Base-by-base conservation (phyloP, 2,329 filamentous ascomycete genomes). In the Nigrograna mackinnonii region DNA sequence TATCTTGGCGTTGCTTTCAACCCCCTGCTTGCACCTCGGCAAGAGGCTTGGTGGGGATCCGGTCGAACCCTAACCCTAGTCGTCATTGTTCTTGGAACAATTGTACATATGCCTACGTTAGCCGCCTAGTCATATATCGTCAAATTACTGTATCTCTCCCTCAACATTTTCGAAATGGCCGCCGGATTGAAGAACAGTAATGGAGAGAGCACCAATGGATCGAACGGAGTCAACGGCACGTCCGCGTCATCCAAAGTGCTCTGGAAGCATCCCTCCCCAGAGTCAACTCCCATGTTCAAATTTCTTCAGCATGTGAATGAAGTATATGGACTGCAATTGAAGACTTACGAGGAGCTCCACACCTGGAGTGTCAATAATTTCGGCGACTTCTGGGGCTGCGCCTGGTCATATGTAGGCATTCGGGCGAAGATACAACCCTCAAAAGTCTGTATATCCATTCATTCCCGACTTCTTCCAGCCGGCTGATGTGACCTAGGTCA, bases 361-460 rank as follows among this genome's bases (percentile, higher is more conserved):
- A 73, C 80, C 63, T 97, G 92, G 92, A 96, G 90, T 52, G 79
- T 94, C 50, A 80, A 86, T 6, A 77, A 92, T 55, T 78, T 90
- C 6, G 78, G 83, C 18, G 73, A 78, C 2, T 95, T 96, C 67
- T 97, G 92, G 92, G 83, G 80, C 37, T 85, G 91, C 41, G 80
- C 90, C 7, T 96, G 91, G 91, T 76, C 87, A 31, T 91, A 87
- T 68, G 87, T 87, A 3, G 87, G 87, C 32, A 79, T 97, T 54
- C 83, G 77, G 50, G 82, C 88, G 4, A 86, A 87, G 18, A 75
- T 74, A 57, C 68, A 75, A 6, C 91, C 82, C 62, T 71, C 77
- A 19, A 67, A 79, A 71, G 86, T 88, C 44, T 72, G 68, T 41
- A 37, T 33, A 28, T 28, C 22, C 6, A 13, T 28, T 35, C 28